Evolutionary conservation across 345 rosid species (phyloP), one percentile per base, ranked within the genome.

Genomic region (Angophora floribunda): DNA sequence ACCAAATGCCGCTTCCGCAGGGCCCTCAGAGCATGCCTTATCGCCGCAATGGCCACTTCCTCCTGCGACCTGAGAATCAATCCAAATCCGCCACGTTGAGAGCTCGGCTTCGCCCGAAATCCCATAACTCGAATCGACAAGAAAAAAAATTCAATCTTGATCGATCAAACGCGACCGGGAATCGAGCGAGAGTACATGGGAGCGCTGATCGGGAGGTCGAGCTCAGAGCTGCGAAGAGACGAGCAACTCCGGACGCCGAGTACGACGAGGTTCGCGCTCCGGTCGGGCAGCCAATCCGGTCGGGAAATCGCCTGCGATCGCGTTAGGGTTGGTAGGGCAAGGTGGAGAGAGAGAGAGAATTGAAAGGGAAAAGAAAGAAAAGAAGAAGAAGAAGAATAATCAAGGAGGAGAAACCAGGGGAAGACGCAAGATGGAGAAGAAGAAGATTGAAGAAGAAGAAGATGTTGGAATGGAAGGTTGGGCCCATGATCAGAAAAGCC

Each of bases 21-120:
- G 89, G 98, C 97, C 92, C 94, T 94, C 87, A 97, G 87, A 41
- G 99, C 99, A 87, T 98, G 98, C 86, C 92, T 94, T 87, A 98
- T 94, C 13, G 98, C 98, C 87, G 92, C 96, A 89, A 86, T 91
- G 36, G 96, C 96, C 87, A 91, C 87, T 85, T 93, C 94, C 78
- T 94, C 96, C 52, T 85, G 92, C 67, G 93, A 93, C 95, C 98
- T 95, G 93, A 1, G 28, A 75, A 41, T 75, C 84, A 41, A 61
- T 41, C 84, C 49, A 75, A 75, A 61, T 1, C 82, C 49, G 28
- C 28, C 44, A 75, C 49, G 14, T 75, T 75, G 49, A 75, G 84
- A 75, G 84, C 84, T 45, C 84, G 84, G 84, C 2, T 75, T 1
- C 49, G 26, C 84, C 84, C 84, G 84, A 41, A 26, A 55, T 21